A percentile compares a stretch with the other conserved stretches of the same genome.
Conservation (phyloP, 495 filamentous ascomycete genomes). For the Corynascus novoguineensis region DNA sequence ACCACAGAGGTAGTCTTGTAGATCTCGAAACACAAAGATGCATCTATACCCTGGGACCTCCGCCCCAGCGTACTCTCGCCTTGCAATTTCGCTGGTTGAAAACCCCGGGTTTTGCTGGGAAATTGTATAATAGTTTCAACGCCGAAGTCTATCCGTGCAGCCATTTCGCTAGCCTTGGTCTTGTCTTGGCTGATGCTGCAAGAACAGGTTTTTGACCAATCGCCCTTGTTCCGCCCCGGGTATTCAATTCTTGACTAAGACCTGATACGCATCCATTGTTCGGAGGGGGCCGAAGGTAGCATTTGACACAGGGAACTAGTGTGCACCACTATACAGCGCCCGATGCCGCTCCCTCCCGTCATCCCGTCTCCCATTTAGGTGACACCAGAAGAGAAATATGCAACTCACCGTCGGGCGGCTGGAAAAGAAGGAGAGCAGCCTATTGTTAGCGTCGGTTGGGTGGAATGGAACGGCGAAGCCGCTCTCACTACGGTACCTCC, state of each 20-base stretch:
- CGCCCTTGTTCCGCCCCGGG: constrained; percentile 7
- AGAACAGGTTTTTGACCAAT: background rate
- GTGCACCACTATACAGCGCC: no score
- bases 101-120: background rate
- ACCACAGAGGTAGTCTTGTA: constrained; percentile 7
- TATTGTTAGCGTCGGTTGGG: background rate
- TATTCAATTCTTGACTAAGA: constrained; percentile 6
- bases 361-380: background rate
- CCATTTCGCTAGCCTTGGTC: constrained; percentile 14
- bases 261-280: no score
- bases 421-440: background rate
- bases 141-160: background rate
- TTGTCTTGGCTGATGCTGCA: background rate
- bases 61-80: background rate
- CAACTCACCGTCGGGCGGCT: constrained; percentile 16
- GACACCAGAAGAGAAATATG: constrained; percentile 4
- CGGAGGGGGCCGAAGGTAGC: background rate
- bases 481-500: constrained; percentile 6
- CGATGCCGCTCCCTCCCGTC: background rate
- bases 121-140: background rate
- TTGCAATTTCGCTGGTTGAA: background rate
- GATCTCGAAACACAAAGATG: constrained; percentile 2
- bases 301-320: background rate
- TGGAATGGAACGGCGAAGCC: constrained; percentile 15
- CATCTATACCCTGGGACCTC: background rate